Evolutionary conservation across 2,329 filamentous ascomycete species (phyloP).

Genomic region (Lecanoromycetidae sp.): DNA sequence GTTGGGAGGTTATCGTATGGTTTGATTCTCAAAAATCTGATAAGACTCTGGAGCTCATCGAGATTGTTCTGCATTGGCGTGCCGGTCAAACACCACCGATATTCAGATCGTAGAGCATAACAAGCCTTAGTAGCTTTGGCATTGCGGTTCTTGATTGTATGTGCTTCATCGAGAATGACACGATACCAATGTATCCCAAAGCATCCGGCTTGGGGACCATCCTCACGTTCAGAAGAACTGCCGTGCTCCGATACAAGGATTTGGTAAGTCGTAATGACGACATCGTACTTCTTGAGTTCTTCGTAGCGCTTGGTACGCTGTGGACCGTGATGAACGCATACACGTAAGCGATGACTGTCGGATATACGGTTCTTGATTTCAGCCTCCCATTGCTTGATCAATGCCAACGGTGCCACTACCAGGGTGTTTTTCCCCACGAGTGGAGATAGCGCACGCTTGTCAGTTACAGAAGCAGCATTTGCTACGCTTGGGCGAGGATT

Average conservation of each 20-base stretch:
- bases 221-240: slow-evolving; percentile 48
- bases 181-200: slow-evolving; percentile 93
- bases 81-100: slow-evolving; percentile 90
- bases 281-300: slow-evolving; percentile 73
- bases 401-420: slow-evolving; percentile 80
- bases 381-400: slow-evolving; percentile 94
- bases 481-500: slow-evolving; percentile 57
- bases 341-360: slow-evolving; percentile 56
- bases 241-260: slow-evolving; percentile 86
- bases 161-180: slow-evolving; percentile 88
- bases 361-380: slow-evolving; percentile 78
- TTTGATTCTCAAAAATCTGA: slow-evolving; percentile 82
- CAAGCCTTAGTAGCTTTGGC: slow-evolving; percentile 91
- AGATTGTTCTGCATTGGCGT: slow-evolving; percentile 98
- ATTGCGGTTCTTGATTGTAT: slow-evolving; percentile 96
- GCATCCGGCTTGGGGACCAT: slow-evolving; percentile 61
- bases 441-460: slow-evolving; percentile 55
- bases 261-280: slow-evolving; percentile 95
- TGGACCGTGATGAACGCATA: slow-evolving; percentile 84
- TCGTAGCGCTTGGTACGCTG: slow-evolving; percentile 66
- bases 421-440: slow-evolving; percentile 67
- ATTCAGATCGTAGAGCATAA: slow-evolving; percentile 71
- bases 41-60: slow-evolving; percentile 86
- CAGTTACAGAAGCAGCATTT: slow-evolving; percentile 30
- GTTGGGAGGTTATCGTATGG: slow-evolving; percentile 75